These are phyloP conservation scores for Kitagawia praeruptora DNA, from an alignment of 129 eudicot species.

Conservation along the genomic window DNA sequence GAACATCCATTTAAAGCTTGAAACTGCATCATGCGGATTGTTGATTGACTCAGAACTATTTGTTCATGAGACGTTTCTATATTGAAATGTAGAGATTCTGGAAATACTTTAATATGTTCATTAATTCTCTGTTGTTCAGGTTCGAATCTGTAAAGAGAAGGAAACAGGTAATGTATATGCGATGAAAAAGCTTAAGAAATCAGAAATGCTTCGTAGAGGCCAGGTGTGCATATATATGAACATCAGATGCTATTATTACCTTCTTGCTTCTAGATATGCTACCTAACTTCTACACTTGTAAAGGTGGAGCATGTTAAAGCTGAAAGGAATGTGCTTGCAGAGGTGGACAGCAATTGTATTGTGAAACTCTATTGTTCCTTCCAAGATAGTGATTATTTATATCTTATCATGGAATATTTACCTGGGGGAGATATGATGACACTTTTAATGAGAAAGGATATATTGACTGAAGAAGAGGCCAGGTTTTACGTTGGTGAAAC, in stretches of 20 bases:
- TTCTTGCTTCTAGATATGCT: background rate
- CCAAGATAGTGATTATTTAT: constrained; percentile 8
- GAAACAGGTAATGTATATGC: constrained; percentile 80
- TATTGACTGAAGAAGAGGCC: constrained; percentile 15
- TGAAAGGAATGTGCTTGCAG: constrained; percentile 11
- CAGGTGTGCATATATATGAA: constrained; percentile 44
- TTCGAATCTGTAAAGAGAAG: constrained; percentile 87
- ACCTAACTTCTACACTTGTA: background rate
- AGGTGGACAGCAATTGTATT: constrained; percentile 17
- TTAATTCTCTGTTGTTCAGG: constrained; percentile 37
- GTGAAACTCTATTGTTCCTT: constrained; percentile 15
- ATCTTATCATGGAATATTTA: constrained; percentile 15
- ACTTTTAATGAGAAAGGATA: constrained; percentile 13
- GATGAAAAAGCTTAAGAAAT: constrained; percentile 93
- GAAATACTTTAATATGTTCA: background rate
- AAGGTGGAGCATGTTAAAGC: constrained; percentile 15
- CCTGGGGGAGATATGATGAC: constrained; percentile 19
- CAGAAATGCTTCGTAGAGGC: constrained; percentile 99
- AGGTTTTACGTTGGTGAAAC: constrained; percentile 15
- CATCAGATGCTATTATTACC: background rate
- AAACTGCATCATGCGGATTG: background rate
- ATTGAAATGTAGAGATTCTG: background rate
- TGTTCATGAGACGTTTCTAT: background rate
- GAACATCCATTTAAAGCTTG: background rate
- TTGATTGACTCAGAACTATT: background rate